These are phyloP conservation scores for Nannizzia gypsea DNA, from an alignment of 2,329 filamentous ascomycete species.

Conservation along the genomic window DNA sequence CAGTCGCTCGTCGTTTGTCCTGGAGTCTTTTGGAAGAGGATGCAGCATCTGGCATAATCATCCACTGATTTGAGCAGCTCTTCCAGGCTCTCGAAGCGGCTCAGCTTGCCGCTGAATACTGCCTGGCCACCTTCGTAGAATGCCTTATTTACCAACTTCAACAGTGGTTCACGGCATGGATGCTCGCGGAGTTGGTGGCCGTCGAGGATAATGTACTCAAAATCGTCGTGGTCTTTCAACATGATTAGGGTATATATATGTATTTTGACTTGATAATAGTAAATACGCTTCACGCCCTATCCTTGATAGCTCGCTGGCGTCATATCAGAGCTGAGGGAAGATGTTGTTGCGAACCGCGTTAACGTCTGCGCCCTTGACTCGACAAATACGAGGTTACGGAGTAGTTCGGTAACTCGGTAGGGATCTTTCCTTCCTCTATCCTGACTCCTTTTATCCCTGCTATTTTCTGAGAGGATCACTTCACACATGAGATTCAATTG, in stretches of 20 bases:
- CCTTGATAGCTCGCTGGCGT: too few relatives aligned
- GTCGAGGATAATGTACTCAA: conserved; percentile 8
- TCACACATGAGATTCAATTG: too few relatives aligned
- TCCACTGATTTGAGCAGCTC: not conserved
- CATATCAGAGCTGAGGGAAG: not conserved
- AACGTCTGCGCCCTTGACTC: not conserved
- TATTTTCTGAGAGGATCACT: too few relatives aligned
- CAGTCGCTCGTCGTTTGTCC: not conserved
- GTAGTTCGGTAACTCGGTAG: not conserved
- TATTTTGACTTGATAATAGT: not conserved
- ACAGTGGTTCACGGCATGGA: conserved; percentile 7
- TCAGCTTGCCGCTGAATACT: not conserved
- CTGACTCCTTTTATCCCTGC: too few relatives aligned
- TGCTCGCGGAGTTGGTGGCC: conserved; percentile 6
- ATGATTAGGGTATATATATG: not conserved
- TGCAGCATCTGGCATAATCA: conserved; percentile 7
- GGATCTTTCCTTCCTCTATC: too few relatives aligned
- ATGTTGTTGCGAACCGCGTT: not conserved
- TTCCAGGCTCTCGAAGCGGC: conserved; percentile 4
- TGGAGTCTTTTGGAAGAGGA: conserved; percentile 5
- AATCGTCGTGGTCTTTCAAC: not conserved
- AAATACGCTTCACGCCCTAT: not conserved
- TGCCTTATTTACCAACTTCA: conserved; percentile 7
- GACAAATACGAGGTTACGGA: not conserved
- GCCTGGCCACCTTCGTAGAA: not conserved